These are phyloP conservation scores for Podospora tetraspora DNA, from an alignment of 495 filamentous ascomycete genomes.

Conservation along the genomic window DNA sequence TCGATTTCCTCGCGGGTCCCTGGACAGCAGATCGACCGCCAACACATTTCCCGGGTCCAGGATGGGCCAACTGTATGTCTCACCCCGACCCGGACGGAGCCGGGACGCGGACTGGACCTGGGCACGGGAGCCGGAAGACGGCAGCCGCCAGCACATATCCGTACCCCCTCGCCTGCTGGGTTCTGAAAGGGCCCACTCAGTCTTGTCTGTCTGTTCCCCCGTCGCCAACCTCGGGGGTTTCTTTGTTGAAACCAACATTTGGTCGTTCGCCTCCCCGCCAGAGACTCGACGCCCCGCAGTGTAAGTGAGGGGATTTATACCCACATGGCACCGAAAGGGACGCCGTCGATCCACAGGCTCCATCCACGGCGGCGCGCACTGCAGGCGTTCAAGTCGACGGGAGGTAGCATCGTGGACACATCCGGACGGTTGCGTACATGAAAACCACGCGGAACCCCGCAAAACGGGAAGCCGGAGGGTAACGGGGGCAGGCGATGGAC, in stretches of 20 bases:
- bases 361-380: background rate
- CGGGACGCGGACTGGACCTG: background rate
- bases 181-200: background rate
- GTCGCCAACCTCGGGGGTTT: background rate
- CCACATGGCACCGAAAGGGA: background rate
- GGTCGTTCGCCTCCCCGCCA: too few relatives aligned
- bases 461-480: slow-evolving; percentile 5
- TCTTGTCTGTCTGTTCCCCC: background rate
- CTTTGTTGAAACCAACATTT: background rate
- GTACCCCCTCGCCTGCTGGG: background rate
- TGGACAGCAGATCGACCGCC: background rate
- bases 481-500: background rate
- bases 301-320: background rate
- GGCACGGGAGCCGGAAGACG: background rate
- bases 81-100: background rate
- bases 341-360: background rate
- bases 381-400: background rate
- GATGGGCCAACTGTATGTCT: background rate
- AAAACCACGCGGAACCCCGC: slow-evolving; percentile 11
- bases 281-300: too few relatives aligned
- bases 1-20: background rate
- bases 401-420: background rate
- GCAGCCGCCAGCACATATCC: background rate
- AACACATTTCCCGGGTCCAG: background rate
- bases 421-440: slow-evolving; percentile 13